Base-by-base conservation (phyloP, 495 filamentous ascomycete genomes). In the Xylaria palmicola region DNA sequence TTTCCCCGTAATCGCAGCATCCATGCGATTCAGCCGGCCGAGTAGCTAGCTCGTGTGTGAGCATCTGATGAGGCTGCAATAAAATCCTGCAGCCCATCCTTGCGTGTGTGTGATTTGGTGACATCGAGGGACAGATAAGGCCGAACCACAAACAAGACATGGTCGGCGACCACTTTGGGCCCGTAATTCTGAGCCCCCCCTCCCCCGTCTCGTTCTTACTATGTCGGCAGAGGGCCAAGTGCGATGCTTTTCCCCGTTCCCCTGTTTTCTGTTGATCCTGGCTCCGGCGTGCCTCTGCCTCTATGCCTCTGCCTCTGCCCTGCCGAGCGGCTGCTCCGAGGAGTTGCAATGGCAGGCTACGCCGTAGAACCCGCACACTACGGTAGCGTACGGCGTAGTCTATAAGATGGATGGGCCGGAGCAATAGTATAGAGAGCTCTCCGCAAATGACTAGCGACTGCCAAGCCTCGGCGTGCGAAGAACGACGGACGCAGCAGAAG, bases 1-100 rank as follows among this genome's bases (percentile, higher is more conserved):
- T 34, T 44, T 12, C 39, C 39, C 44, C 34, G 36, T 41, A 55
- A n/a, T 32, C 19, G 32, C 32, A 55, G 41, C 36, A 24, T 19
- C 22, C 29, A 55, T 55, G 7, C 22, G 29, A 41, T 55, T 41
- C 12, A 29, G 13, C 51, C 12, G 37, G 17, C 27, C 24, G 17
- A 43, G 36, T n/a, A n/a, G n/a, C n/a, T n/a, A 36, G 24, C 12
- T 39, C 41, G 24, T 58, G 43, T 36, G 40, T 36, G 54, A 36
- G 40, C 10, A 49, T 58, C 20, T 37, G 32, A 27, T 48, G 55
- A 58, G 55, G 55, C 55, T 58, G 55, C 30, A 58, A 58, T 58
- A 41, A 55, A 61, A 54, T 30, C 50, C 9, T 61, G 59, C 47
- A 55, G 49, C 49, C 36, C 41, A 61, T 55, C 59, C 59, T 55